Base-by-base conservation (phyloP, 129 eudicot genomes). In the Flaveria ramosissima region DNA sequence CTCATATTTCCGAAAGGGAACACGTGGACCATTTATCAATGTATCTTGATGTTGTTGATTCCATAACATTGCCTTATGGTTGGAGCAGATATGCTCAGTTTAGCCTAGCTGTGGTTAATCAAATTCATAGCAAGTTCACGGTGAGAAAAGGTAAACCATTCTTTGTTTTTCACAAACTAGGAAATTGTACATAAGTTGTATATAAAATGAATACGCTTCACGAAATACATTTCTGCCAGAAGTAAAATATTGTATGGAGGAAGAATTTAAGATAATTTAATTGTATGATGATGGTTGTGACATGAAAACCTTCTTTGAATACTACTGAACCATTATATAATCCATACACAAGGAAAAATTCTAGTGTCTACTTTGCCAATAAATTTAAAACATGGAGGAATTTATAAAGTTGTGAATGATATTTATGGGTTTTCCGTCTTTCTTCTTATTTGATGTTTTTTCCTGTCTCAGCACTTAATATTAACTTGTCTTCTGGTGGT, bases 31-130 rank as follows among this genome's bases (percentile, higher is more conserved):
- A 78, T 82, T 75, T 92, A 79, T 92, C 98, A 20, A 84, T 89
- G 93, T 92, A 92, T 80, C 87, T 92, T 20, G 98, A 92, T 78
- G 98, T 92, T 72, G 98, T 93, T 15, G 96, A 92, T 79, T 84
- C 96, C 3, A 20, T 84, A 11, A 71, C 84, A 32, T 67, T 89
- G 81, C 96, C 96, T 39, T 87, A 89, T 80, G 98, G 98, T 32
- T 92, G 98, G 98, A 89, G 90, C 71, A 86, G 96, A 86, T 83
- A 79, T 51, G 96, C 96, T 7, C 98, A 92, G 72, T 92, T 92
- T 71, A 92, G 92, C 78, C 80, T 92, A 74, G 84, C 92, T 16
- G 92, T 92, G 77, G 67, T 81, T 62, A 89, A 92, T 86, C 96
- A 89, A 74, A 62, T 88, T 73, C 88, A 88, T 72, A 82, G 57